Base-by-base conservation (phyloP, 257 asterid species). In the Fraxinus quadrangulata region DNA sequence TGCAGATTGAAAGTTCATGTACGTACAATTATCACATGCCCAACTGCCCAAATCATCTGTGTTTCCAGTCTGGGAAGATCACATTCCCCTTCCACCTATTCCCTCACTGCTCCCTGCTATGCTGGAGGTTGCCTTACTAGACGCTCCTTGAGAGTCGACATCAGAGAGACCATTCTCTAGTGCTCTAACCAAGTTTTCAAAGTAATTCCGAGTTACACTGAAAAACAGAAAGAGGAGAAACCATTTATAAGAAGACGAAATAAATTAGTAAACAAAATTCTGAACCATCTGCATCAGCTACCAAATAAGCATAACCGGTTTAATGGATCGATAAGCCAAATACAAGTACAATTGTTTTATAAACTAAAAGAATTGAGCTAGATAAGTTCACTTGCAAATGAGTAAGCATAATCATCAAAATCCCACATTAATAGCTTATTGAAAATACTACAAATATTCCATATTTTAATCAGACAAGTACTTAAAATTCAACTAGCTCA, bases 191-290 rank as follows among this genome's bases (percentile, higher is more conserved):
- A 94, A 84, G 87, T 94, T 94, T 66, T 94, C 97, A 74, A 94
- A 94, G 93, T 91, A 94, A 81, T 89, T 94, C 67, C 93, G 84
- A 4, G 98, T 94, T 73, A 94, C 98, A 74, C 99, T 94, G 92
- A 65, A 81, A 84, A 77, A 75, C 49, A 40, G 74, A 2, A n/a
- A 61, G 71, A 45, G 40, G 6, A 34, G 5, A 28, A 11, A 39
- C 12, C 71, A 7, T 54, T 80, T 70, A 0, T 2, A 36, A 59
- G 56, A 13, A 14, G 54, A 45, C n/a, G 6, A 76, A 61, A 75
- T 13, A 37, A 16, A 72, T 19, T 42, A 47, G 37, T 30, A 28
- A 40, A 78, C 39, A 19, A 36, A 36, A 59, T n/a, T 65, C 33
- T 40, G 37, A 59, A 28, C 17, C 40, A 40, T 72, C 23, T 4